Evolutionary conservation across 2,329 filamentous ascomycete species (phyloP).

Genomic region (Cadophora luteo-olivacea): DNA sequence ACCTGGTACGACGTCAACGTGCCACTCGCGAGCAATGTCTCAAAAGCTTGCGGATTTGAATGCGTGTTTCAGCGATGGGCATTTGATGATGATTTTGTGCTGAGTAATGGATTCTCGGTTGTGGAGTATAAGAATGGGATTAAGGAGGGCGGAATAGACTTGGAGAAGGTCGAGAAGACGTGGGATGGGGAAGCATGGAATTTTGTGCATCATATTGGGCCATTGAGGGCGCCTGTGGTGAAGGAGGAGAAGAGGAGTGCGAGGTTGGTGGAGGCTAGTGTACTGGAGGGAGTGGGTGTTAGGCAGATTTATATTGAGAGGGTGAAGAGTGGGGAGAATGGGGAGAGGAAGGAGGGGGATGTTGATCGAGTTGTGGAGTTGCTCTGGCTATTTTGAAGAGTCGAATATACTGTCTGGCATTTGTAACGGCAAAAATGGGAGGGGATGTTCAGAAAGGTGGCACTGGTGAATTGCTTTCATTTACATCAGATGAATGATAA

Average conservation of each 20-base stretch:
- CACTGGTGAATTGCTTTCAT: background rate
- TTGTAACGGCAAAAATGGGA: background rate
- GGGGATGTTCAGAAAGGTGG: background rate
- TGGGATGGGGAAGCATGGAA: conserved; percentile 50
- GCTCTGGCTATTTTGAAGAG: conserved; percentile 34
- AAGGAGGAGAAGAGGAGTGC: conserved; percentile 55
- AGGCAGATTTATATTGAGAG: conserved; percentile 36
- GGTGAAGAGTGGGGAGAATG: conserved; percentile 13
- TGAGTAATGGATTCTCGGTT: conserved; percentile 51
- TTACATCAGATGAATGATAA: too few relatives aligned
- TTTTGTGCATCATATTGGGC: conserved; percentile 55
- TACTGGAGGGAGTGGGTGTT: conserved; percentile 31
- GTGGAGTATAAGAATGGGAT: conserved; percentile 35
- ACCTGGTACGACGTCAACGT: conserved; percentile 38
- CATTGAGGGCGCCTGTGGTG: conserved; percentile 56
- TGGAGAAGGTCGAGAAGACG: conserved; percentile 49
- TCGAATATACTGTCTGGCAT: background rate
- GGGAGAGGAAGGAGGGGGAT: background rate
- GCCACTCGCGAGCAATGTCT: conserved; percentile 24
- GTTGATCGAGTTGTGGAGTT: conserved; percentile 37
- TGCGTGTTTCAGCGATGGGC: conserved; percentile 51
- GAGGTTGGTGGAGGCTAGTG: conserved; percentile 28
- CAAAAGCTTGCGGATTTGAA: conserved; percentile 37
- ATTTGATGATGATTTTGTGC: conserved; percentile 49
- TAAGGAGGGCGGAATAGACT: conserved; percentile 25